Conservation (phyloP, 352 stramenopile genomes). For the Bremia lactucae region DNA sequence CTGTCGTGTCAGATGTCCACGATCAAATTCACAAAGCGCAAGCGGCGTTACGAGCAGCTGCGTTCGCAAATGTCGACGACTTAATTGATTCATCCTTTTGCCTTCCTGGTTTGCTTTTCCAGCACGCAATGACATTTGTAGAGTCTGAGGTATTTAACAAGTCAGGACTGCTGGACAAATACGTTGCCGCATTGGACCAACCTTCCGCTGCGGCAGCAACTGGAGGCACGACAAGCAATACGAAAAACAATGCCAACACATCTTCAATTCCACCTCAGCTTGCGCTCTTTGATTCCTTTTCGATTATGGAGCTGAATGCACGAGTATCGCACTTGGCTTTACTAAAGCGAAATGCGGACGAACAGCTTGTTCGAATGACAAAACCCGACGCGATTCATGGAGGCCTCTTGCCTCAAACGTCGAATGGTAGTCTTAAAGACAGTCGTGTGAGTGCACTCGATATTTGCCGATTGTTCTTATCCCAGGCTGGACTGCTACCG, state of each 20-base stretch:
- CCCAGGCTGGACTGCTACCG: constrained; percentile 56
- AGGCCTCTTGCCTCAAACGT: constrained; percentile 25
- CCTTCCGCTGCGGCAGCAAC: constrained; percentile 10
- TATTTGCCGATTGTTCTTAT: constrained; percentile 76
- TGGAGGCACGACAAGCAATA: constrained; percentile 12
- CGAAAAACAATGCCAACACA: constrained; percentile 19
- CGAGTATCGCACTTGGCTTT: constrained; percentile 54
- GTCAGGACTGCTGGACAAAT: constrained; percentile 66
- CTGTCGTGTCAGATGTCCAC: constrained; percentile 42
- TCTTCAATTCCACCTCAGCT: constrained; percentile 58
- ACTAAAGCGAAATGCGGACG: constrained; percentile 32
- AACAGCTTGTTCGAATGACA: constrained; percentile 26
- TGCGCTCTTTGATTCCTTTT: constrained; percentile 74
- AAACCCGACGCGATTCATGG: constrained; percentile 26
- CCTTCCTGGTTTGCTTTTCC: constrained; percentile 52
- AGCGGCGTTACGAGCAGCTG: constrained; percentile 17
- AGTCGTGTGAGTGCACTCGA: constrained; percentile 58
- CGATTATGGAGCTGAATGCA: constrained; percentile 81
- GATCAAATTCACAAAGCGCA: constrained; percentile 57
- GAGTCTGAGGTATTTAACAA: constrained; percentile 63
- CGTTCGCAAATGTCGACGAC: neutral
- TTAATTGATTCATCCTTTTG: constrained; percentile 12
- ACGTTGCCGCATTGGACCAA: constrained; percentile 59
- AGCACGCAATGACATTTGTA: constrained; percentile 54
- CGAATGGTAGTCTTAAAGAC: constrained; percentile 18